A percentile compares a stretch with the other conserved stretches of the same genome.
Evolutionary conservation across 352 stramenopile species (phyloP).

Genomic region (Thalassiosira livingstoniorum): DNA sequence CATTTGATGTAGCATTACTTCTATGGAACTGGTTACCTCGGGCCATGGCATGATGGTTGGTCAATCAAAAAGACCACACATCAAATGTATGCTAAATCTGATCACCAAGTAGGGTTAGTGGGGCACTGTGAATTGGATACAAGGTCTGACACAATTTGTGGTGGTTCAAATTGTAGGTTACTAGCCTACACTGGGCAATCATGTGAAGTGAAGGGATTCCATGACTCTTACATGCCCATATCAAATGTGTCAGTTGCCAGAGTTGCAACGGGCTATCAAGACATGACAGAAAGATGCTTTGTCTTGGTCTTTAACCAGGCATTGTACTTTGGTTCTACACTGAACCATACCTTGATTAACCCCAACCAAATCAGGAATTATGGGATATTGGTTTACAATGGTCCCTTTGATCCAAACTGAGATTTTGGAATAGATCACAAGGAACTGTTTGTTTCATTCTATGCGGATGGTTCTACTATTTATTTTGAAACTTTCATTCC

Average conservation of each 20-base stretch:
- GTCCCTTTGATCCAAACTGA: slow-evolving; percentile 15
- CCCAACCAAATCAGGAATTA: slow-evolving; percentile 53
- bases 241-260: slow-evolving; percentile 25
- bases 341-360: slow-evolving; percentile 51
- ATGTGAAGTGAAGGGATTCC: slow-evolving; percentile 20
- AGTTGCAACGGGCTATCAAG: background rate
- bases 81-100: background rate
- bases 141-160: slow-evolving; percentile 22
- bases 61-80: background rate
- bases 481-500: slow-evolving; percentile 21
- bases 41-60: background rate
- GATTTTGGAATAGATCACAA: slow-evolving; percentile 23
- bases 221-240: slow-evolving; percentile 11
- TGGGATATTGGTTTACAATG: slow-evolving; percentile 35
- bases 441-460: slow-evolving; percentile 8
- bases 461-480: slow-evolving; percentile 7
- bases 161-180: slow-evolving; percentile 1
- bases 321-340: slow-evolving; percentile 24
- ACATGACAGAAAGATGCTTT: background rate
- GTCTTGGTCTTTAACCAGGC: slow-evolving; percentile 40
- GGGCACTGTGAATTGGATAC: slow-evolving; percentile 33
- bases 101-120: no score
- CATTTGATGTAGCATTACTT: background rate
- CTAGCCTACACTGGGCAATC: slow-evolving; percentile 11
- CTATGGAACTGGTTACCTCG: background rate